These are phyloP conservation scores for Platanthera zijinensis DNA, from an alignment of 106 monocot species.

Conservation along the genomic window DNA sequence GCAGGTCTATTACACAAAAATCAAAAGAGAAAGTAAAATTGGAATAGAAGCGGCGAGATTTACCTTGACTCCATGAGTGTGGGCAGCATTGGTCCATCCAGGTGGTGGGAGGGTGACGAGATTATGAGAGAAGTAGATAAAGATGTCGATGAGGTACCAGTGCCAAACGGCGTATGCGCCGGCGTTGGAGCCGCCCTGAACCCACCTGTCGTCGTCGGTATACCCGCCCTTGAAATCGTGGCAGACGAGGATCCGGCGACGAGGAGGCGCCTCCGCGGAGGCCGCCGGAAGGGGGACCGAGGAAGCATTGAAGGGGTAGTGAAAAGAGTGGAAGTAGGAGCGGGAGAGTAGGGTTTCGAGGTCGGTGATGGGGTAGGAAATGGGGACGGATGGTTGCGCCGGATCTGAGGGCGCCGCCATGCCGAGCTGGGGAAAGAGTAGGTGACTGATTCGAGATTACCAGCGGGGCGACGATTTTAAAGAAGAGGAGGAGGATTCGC, in stretches of 20 bases:
- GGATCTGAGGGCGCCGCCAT: slow-evolving; percentile 38
- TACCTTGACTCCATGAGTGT: slow-evolving; percentile 91
- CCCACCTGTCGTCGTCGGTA: slow-evolving; percentile 70
- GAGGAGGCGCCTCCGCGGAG: slow-evolving; percentile 15
- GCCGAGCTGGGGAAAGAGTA: not conserved
- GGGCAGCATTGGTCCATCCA: slow-evolving; percentile 88
- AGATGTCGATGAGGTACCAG: slow-evolving; percentile 87
- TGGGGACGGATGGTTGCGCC: slow-evolving; percentile 46
- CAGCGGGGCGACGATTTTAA: too few relatives aligned
- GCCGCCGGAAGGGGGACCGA: slow-evolving; percentile 53
- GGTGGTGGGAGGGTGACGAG: slow-evolving; percentile 81
- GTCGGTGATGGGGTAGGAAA: slow-evolving; percentile 74
- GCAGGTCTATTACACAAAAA: too few relatives aligned
- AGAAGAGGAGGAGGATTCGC: not conserved
- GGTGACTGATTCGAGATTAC: too few relatives aligned
- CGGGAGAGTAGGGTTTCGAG: slow-evolving; percentile 46
- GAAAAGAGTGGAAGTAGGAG: slow-evolving; percentile 62
- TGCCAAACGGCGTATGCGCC: slow-evolving; percentile 88
- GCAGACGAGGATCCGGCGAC: slow-evolving; percentile 78
- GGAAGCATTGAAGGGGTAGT: slow-evolving; percentile 72
- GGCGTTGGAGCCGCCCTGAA: slow-evolving; percentile 72
- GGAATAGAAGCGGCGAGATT: not conserved
- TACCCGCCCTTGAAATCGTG: slow-evolving; percentile 94
- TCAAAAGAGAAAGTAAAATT: not conserved
- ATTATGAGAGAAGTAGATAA: slow-evolving; percentile 92